Evolutionary conservation across 2,329 filamentous ascomycete species (phyloP), one percentile per base, ranked within the genome.

Genomic region (Stagonosporopsis vannaccii): DNA sequence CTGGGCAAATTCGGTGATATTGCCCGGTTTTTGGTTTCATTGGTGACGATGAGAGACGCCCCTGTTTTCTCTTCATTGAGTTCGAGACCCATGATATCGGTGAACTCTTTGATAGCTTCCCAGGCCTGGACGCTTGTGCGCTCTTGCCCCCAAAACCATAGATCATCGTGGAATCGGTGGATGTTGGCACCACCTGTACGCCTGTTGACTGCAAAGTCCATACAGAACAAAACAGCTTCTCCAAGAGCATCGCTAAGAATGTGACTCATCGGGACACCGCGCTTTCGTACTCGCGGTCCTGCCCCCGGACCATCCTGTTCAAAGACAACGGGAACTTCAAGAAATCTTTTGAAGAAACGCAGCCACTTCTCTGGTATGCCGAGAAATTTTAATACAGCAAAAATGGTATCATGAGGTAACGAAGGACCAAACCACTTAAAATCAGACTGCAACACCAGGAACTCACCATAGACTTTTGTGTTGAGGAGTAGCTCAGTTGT

Each of bases 91-190:
- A 87, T 85, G 1, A 84, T 72, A 0, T 72, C 65, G 2, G 80
- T 75, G 60, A 89, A 90, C 1, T 79, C 72, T 1, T 79, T 76
- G 60, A 90, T 80, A 0, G 83, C 78, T 17, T 80, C 67, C 88
- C 87, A 91, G 0, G 84, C 87, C 39, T 80, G 78, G 20, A 81
- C 78, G n/a, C 82, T 84, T 2, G 75, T 78, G 3, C 75, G 60
- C 43, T 86, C 81, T 6, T 84, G 78, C 8, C 82, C 81, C 86
- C 86, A 89, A 67, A 89, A 86, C 87, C 86, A 90, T 47, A 89
- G 79, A 60, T 89, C 86, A 59, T 89, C 87, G 47, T 88, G 82
- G 33, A 88, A 77, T 12, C 87, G 83, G 68, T 87, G 87, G 11
- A 89, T 71, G n/a, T 80, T 77, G 1, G 77, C 75, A 0, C 85